A percentile compares a stretch with the other conserved stretches of the same genome.
These are phyloP conservation scores for Tilletia horrida DNA, from an alignment of 1,284 basidiomycete genomes.

Conservation along the genomic window DNA sequence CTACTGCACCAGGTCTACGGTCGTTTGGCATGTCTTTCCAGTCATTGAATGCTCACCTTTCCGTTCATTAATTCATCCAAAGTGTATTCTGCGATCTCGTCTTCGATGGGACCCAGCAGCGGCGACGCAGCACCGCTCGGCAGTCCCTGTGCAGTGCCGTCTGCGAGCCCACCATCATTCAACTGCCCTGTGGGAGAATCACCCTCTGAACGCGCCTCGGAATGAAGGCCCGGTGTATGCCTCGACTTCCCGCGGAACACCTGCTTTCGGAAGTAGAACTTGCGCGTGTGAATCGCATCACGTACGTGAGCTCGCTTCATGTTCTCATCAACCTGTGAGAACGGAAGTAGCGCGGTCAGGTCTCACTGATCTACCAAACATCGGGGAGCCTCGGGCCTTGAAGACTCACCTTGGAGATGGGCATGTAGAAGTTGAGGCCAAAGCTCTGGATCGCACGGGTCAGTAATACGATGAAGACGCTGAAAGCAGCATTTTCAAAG, in stretches of 20 bases:
- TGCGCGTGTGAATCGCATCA: slow-evolving; percentile 70
- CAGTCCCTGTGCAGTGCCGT: slow-evolving; percentile 17
- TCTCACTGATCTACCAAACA: too few relatives aligned
- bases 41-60: slow-evolving; percentile 55
- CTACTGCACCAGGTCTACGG: too few relatives aligned
- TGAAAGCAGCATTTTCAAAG: slow-evolving; percentile 97
- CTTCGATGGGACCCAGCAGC: slow-evolving; percentile 57
- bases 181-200: too few relatives aligned
- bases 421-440: slow-evolving; percentile 91
- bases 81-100: slow-evolving; percentile 88
- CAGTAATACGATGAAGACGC: slow-evolving; percentile 87
- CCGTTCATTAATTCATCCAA: slow-evolving; percentile 92
- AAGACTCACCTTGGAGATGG: slow-evolving; percentile 80
- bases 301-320: slow-evolving; percentile 85
- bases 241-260: slow-evolving; percentile 63
- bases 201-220: too few relatives aligned
- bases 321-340: slow-evolving; percentile 83
- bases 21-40: neutral
- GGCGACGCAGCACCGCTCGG: slow-evolving; percentile 17
- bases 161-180: too few relatives aligned
- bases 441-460: slow-evolving; percentile 88
- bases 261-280: slow-evolving; percentile 86
- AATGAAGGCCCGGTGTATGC: slow-evolving; percentile 36
- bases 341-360: neutral
- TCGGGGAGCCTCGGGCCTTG: too few relatives aligned